Percentiles rank a stretch among this genome's conserved stretches.
Conservation (phyloP, 768 basidiomycete genomes). For the Rhodosporidiobolus odoratus region DNA sequence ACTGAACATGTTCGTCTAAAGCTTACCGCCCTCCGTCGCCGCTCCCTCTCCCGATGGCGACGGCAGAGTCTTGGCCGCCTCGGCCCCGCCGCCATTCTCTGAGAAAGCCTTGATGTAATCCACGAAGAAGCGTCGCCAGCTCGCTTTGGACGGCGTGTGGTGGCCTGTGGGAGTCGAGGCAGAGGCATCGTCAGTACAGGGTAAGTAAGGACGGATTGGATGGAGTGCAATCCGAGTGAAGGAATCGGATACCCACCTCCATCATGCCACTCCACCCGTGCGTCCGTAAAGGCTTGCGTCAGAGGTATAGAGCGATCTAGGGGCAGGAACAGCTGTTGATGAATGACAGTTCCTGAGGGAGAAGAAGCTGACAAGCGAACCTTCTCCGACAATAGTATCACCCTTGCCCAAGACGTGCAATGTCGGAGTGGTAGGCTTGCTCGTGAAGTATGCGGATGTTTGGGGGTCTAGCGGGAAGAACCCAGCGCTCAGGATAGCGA, state of each 20-base stretch:
- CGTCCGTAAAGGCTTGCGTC: constrained; percentile 55
- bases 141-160: constrained; percentile 71
- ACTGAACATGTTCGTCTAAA: not conserved
- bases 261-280: constrained; percentile 67
- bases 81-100: not conserved
- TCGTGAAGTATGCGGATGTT: constrained; percentile 5
- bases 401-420: constrained; percentile 71
- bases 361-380: not conserved
- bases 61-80: constrained; percentile 5
- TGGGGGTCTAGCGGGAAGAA: constrained; percentile 35
- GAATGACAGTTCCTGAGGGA: not conserved
- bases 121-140: constrained; percentile 69
- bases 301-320: constrained; percentile 63
- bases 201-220: not conserved
- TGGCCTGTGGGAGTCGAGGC: constrained; percentile 63
- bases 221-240: not conserved
- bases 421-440: constrained; percentile 62
- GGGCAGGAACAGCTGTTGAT: not conserved
- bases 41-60: constrained; percentile 16
- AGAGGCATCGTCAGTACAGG: no score
- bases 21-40: constrained; percentile 1
- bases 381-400: constrained; percentile 60
- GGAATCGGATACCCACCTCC: constrained; percentile 57
- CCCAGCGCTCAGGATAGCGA: constrained; percentile 30
- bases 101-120: constrained; percentile 51